Evolutionary conservation across 805 yeast genomes (phyloP).

Genomic region (Saccharomycopsis oosterbeekiorum): DNA sequence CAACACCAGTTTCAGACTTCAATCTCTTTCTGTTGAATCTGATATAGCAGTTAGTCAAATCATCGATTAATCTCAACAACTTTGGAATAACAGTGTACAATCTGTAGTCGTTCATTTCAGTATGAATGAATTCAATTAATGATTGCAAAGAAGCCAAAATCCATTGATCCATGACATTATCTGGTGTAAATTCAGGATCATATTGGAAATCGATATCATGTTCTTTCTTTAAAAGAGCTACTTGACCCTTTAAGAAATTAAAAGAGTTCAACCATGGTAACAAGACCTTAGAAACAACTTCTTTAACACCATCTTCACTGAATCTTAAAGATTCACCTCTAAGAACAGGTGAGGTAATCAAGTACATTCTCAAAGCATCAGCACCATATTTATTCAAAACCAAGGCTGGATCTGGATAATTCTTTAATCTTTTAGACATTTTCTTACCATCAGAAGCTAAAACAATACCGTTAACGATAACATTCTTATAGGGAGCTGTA

Average conservation of each 20-base stretch:
- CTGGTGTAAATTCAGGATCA: constrained; percentile 53
- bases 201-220: constrained; percentile 61
- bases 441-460: constrained; percentile 97
- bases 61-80: constrained; percentile 78
- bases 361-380: constrained; percentile 90
- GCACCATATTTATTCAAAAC: constrained; percentile 90
- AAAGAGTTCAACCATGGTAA: constrained; percentile 98
- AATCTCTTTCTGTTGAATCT: constrained; percentile 96
- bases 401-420: constrained; percentile 88
- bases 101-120: constrained; percentile 84
- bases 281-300: constrained; percentile 89
- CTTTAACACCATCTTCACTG: constrained; percentile 98
- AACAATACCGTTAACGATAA: constrained; percentile 92
- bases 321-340: constrained; percentile 94
- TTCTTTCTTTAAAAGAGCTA: constrained; percentile 71
- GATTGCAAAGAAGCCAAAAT: constrained; percentile 93
- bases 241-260: constrained; percentile 93
- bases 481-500: constrained; percentile 89
- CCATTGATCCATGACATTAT: constrained; percentile 97
- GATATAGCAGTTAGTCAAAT: constrained; percentile 97
- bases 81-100: constrained; percentile 95
- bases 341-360: constrained; percentile 94
- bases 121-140: constrained; percentile 72
- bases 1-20: constrained; percentile 84
- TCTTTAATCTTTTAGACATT: constrained; percentile 97